phyloP scores from a whole-genome alignment of 805 yeast species.

The Jamesozyma rosinii region DNA sequence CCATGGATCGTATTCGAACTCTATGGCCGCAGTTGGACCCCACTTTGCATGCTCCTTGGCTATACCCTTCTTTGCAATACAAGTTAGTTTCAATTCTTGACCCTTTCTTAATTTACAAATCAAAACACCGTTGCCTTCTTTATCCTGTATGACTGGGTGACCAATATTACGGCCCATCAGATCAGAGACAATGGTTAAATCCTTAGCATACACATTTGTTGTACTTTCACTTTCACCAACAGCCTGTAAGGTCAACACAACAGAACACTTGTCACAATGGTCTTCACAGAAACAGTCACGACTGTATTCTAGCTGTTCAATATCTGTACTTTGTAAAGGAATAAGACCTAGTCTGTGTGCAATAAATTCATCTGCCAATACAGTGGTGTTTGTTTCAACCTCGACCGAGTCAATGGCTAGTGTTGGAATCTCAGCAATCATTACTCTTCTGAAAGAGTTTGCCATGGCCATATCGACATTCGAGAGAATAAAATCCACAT shows the following conservation, averaged over 20 bases:
- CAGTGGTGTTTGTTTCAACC: conserved; percentile 85
- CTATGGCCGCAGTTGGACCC: conserved; percentile 94
- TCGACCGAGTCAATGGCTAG: conserved; percentile 94
- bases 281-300: conserved; percentile 98
- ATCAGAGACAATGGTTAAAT: conserved; percentile 42
- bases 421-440: conserved; percentile 95
- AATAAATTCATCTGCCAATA: conserved; percentile 91
- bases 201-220: conserved; percentile 83
- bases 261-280: conserved; percentile 92
- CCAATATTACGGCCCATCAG: conserved; percentile 47
- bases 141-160: conserved; percentile 74
- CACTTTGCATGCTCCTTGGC: conserved; percentile 98
- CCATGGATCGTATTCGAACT: conserved; percentile 98
- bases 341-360: conserved; percentile 90
- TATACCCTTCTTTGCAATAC: conserved; percentile 95
- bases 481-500: conserved; percentile 79
- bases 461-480: conserved; percentile 87
- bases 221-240: conserved; percentile 80
- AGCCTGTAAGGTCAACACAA: conserved; percentile 78
- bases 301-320: conserved; percentile 75
- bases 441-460: conserved; percentile 81
- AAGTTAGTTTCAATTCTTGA: conserved; percentile 79
- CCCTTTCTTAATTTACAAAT: conserved; percentile 85
- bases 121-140: conserved; percentile 72
- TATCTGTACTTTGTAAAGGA: conserved; percentile 77